Conservation (phyloP, 2,329 filamentous ascomycete species). For the Talaromyces albobiverticillius region DNA sequence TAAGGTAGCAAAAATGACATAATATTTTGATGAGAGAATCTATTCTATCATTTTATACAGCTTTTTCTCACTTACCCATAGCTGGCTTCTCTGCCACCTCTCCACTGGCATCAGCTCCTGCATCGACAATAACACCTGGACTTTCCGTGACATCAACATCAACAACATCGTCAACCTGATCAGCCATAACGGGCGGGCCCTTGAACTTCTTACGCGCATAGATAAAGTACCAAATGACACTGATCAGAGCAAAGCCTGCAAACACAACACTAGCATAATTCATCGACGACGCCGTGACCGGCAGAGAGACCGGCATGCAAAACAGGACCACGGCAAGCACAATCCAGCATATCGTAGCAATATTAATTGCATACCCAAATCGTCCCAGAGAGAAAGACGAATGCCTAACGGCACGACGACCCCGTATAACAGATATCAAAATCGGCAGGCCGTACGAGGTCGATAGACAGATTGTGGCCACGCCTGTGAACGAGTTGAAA, state of each 20-base stretch:
- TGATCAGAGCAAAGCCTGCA: conserved; percentile 59
- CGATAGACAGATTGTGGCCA: conserved; percentile 74
- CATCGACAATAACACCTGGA: conserved; percentile 23
- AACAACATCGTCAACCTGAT: conserved; percentile 19
- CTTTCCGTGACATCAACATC: conserved; percentile 16
- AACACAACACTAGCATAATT: conserved; percentile 68
- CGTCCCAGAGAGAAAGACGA: conserved; percentile 67
- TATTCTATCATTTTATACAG: too few relatives aligned
- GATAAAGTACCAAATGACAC: conserved; percentile 61
- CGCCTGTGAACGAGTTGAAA: conserved; percentile 76
- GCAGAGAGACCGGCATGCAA: conserved; percentile 67
- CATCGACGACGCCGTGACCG: conserved; percentile 57
- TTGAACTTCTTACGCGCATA: conserved; percentile 63
- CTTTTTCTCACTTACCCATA: background rate
- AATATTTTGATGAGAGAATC: too few relatives aligned
- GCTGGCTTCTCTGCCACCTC: background rate
- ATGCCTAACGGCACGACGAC: conserved; percentile 62
- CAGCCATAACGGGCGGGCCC: conserved; percentile 47
- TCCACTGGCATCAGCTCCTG: conserved; percentile 24
- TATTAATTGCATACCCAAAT: conserved; percentile 67
- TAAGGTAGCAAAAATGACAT: too few relatives aligned
- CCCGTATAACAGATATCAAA: conserved; percentile 65
- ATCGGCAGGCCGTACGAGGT: conserved; percentile 75
- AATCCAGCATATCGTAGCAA: conserved; percentile 69
- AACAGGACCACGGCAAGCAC: conserved; percentile 67